Percentiles rank a stretch among this genome's conserved stretches.
These are phyloP conservation scores for Jamesozyma gamospora DNA, from an alignment of 805 yeast species.

Conservation along the genomic window DNA sequence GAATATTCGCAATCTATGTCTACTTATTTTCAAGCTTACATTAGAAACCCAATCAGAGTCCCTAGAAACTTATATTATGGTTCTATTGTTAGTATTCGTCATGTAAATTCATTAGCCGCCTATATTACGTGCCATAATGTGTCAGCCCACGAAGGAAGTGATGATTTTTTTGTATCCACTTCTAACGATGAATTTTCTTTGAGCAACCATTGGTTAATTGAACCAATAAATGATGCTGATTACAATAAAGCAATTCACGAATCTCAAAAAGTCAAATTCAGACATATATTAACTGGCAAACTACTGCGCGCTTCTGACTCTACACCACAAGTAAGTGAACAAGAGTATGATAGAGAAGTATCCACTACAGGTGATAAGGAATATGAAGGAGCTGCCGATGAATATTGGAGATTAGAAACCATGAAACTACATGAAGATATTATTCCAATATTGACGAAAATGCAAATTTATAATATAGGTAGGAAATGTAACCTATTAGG, in stretches of 20 bases:
- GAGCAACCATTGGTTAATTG: slow-evolving; percentile 70
- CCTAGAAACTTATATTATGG: slow-evolving; percentile 70
- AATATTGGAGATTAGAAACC: slow-evolving; percentile 52
- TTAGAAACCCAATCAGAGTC: slow-evolving; percentile 30
- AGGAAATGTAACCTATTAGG: slow-evolving; percentile 63
- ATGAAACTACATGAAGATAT: slow-evolving; percentile 35
- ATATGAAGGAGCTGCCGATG: slow-evolving; percentile 56
- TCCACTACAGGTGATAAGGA: slow-evolving; percentile 57
- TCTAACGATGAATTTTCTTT: slow-evolving; percentile 47
- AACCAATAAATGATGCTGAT: slow-evolving; percentile 24
- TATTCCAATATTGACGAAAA: slow-evolving; percentile 44
- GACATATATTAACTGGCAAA: slow-evolving; percentile 59
- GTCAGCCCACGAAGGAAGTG: slow-evolving; percentile 53
- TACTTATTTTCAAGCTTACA: slow-evolving; percentile 56
- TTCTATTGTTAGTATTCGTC: slow-evolving; percentile 61
- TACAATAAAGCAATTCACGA: slow-evolving; percentile 34
- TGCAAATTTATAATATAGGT: slow-evolving; percentile 58
- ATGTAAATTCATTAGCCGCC: slow-evolving; percentile 56
- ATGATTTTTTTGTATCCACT: slow-evolving; percentile 72
- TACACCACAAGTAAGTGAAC: slow-evolving; percentile 83
- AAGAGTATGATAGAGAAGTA: slow-evolving; percentile 82
- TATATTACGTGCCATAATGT: slow-evolving; percentile 72
- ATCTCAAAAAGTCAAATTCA: slow-evolving; percentile 52
- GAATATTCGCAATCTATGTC: slow-evolving; percentile 38
- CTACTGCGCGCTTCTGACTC: slow-evolving; percentile 55